phyloP scores from a whole-genome alignment of 257 asterid genomes.

The Jasminum sambac region DNA sequence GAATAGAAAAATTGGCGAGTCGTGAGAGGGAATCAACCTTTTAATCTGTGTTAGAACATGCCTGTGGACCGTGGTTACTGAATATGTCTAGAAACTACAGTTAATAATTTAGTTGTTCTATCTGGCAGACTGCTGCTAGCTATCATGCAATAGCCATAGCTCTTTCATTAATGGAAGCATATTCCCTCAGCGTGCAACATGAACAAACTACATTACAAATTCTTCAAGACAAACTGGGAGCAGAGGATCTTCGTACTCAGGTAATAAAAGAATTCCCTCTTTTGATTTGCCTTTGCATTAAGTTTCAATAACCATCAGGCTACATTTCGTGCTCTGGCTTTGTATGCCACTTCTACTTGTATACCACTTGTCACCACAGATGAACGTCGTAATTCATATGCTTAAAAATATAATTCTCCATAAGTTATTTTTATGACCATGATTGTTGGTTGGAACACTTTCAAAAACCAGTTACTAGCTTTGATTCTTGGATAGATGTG shows the following conservation, averaged over 20 bases:
- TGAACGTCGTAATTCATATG: not conserved
- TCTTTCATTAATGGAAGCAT: constrained; percentile 98
- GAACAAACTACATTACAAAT: constrained; percentile 97
- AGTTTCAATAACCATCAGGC: constrained; percentile 5
- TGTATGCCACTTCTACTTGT: not conserved
- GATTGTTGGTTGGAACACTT: constrained; percentile 6
- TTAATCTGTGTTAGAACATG: constrained; percentile 19
- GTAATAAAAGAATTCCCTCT: constrained; percentile 37
- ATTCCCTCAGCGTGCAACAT: constrained; percentile 95
- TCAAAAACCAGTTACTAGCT: constrained; percentile 12
- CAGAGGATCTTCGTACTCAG: constrained; percentile 99
- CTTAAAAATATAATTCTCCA: not conserved
- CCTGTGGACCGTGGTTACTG: constrained; percentile 29
- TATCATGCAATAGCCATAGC: constrained; percentile 99
- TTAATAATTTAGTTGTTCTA: constrained; percentile 26
- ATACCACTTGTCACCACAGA: not conserved
- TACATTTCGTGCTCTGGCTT: constrained; percentile 5
- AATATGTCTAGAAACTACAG: constrained; percentile 17
- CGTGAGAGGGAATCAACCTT: constrained; percentile 14
- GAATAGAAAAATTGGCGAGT: constrained; percentile 9
- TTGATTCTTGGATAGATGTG: constrained; percentile 11
- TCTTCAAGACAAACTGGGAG: constrained; percentile 93
- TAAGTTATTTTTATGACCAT: constrained; percentile 8
- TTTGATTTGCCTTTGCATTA: constrained; percentile 6
- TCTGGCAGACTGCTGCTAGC: constrained; percentile 97